These are phyloP conservation scores for Rossbeevera mucosa DNA, from an alignment of 768 basidiomycete genomes.

Conservation along the genomic window DNA sequence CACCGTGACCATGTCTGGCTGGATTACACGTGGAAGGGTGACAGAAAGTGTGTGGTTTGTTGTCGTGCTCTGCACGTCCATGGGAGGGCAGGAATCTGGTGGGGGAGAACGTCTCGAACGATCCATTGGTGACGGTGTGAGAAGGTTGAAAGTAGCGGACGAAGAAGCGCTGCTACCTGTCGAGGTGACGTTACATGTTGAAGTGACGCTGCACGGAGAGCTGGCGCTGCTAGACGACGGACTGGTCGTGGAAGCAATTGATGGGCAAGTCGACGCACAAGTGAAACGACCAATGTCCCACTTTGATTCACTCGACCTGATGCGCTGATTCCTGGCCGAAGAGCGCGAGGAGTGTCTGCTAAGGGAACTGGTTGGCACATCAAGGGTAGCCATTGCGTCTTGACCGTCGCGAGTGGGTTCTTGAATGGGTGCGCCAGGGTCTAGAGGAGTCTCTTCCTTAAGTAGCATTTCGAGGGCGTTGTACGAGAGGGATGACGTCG, in stretches of 20 bases:
- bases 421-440: constrained; percentile 12
- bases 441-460: constrained; percentile 26
- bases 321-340: constrained; percentile 25
- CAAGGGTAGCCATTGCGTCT: constrained; percentile 23
- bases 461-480: constrained; percentile 31
- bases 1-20: constrained; percentile 62
- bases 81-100: constrained; percentile 37
- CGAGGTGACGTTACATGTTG: constrained; percentile 17
- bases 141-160: constrained; percentile 10
- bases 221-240: constrained; percentile 23
- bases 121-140: constrained; percentile 28
- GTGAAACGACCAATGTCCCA: constrained; percentile 29
- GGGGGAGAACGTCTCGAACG: constrained; percentile 30
- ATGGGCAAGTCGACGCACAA: constrained; percentile 27
- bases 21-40: constrained; percentile 42
- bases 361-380: constrained; percentile 22
- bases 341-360: constrained; percentile 30
- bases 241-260: constrained; percentile 21
- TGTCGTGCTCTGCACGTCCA: constrained; percentile 41
- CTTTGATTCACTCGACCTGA: constrained; percentile 23
- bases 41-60: constrained; percentile 44
- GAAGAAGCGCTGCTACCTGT: constrained; percentile 14
- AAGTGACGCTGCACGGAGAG: constrained; percentile 25
- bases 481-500: constrained; percentile 32
- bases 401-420: constrained; percentile 17